phyloP scores from a whole-genome alignment of 1,284 basidiomycete genomes.

The Sutorius eximius region DNA sequence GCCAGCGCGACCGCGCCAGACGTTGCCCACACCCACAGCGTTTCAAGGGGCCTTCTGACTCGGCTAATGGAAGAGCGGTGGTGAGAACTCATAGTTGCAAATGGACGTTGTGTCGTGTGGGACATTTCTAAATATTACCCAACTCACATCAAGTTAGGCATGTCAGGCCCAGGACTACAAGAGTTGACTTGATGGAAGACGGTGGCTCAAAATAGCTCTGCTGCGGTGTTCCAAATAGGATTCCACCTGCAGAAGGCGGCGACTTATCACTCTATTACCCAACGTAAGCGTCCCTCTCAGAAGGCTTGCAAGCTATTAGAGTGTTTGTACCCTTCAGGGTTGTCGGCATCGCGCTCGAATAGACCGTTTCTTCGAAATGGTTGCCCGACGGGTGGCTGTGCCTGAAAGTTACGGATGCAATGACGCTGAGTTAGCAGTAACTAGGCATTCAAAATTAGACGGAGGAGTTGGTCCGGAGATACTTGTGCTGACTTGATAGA shows the following conservation, averaged over 20 bases:
- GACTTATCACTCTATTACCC: not conserved
- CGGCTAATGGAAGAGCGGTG: not conserved
- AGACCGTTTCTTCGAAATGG: not conserved
- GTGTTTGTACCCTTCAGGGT: not conserved
- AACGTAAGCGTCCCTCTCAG: not conserved
- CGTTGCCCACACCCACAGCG: not conserved
- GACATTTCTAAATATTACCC: not conserved
- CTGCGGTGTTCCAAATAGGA: not conserved
- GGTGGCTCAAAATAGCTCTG: not conserved
- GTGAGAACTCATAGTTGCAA: conserved; percentile 1
- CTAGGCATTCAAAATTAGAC: no score
- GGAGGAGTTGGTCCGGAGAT: not conserved
- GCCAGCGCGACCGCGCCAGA: not conserved
- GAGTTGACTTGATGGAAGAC: not conserved
- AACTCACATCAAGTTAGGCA: not conserved
- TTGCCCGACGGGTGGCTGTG: not conserved
- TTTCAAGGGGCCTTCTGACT: not conserved
- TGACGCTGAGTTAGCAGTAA: not conserved
- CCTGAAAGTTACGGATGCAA: not conserved
- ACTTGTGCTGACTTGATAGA: no score
- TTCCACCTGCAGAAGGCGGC: no score
- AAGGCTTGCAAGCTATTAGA: not conserved
- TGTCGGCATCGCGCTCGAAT: not conserved
- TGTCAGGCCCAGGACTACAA: not conserved
- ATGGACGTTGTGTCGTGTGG: not conserved